Percentiles rank a stretch among this genome's conserved stretches.
Evolutionary conservation across 176 grass and related monocot species (phyloP).

Genomic region (Hsuehochloa calcarea): DNA sequence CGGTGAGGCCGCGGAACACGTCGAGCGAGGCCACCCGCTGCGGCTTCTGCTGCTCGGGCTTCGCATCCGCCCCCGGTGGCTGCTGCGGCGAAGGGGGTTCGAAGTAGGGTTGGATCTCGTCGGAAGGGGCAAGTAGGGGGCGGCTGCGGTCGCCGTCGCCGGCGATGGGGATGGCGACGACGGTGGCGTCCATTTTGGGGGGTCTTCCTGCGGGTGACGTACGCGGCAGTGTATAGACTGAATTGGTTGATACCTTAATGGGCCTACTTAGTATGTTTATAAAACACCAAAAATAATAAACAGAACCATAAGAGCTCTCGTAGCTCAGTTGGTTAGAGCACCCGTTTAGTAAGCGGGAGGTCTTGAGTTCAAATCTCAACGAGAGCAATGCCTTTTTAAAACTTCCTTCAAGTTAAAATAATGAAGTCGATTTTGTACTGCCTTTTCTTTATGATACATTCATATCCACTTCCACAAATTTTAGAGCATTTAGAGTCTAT

Average conservation of each 20-base stretch:
- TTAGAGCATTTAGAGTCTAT: too few species aligned
- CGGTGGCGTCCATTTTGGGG: slow-evolving; percentile 43
- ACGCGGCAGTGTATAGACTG: too few species aligned
- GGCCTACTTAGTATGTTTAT: too few species aligned
- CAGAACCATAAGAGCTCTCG: slow-evolving; percentile 32
- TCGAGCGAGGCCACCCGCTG: slow-evolving; percentile 73
- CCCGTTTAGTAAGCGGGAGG: slow-evolving; percentile 96
- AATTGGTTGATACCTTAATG: not conserved
- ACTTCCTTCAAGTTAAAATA: too few species aligned
- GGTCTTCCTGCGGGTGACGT: not conserved
- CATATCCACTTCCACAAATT: too few species aligned
- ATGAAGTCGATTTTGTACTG: too few species aligned
- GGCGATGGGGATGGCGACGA: slow-evolving; percentile 37
- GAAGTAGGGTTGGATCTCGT: slow-evolving; percentile 56
- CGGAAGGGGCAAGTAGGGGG: slow-evolving; percentile 4
- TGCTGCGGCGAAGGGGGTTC: not conserved
- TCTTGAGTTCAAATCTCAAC: slow-evolving; percentile 94
- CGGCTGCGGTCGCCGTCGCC: slow-evolving; percentile 35
- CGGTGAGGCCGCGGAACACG: slow-evolving; percentile 91
- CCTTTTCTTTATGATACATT: too few species aligned
- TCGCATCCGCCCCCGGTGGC: not conserved
- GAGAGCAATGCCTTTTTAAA: too few species aligned
- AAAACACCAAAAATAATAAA: too few species aligned
- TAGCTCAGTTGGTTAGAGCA: slow-evolving; percentile 99
- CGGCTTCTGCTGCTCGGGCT: slow-evolving; percentile 33